A percentile compares a stretch with the other conserved stretches of the same genome.
These are phyloP conservation scores for Citrus sinensis DNA, from an alignment of 345 rosid genomes.

Conservation along the genomic window DVS_A1.0 CM039163.1:33887001-33887500, in stretches of 20 bases:
- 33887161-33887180: slow-evolving; percentile 15
- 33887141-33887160: background rate
- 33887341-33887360: background rate
- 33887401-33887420: slow-evolving; percentile 16
- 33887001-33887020: too few relatives aligned
- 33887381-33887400: slow-evolving; percentile 8
- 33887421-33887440: slow-evolving; percentile 14
- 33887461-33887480: slow-evolving; percentile 26
- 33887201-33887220: background rate
- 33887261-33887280: slow-evolving; percentile 12
- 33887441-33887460: slow-evolving; percentile 10
- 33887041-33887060: background rate
- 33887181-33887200: too few relatives aligned
- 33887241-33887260: slow-evolving; percentile 4
- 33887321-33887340: background rate
- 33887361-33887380: slow-evolving; percentile 7
- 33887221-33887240: slow-evolving; percentile 12
- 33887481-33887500: background rate
- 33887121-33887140: background rate
- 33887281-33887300: background rate
- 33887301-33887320: slow-evolving; percentile 6
- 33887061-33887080: background rate
- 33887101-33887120: rapidly evolving
- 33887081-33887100: background rate
- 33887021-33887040: background rate